Conservation (phyloP, 768 basidiomycete genomes). For the Lenzites betulinus region DNA sequence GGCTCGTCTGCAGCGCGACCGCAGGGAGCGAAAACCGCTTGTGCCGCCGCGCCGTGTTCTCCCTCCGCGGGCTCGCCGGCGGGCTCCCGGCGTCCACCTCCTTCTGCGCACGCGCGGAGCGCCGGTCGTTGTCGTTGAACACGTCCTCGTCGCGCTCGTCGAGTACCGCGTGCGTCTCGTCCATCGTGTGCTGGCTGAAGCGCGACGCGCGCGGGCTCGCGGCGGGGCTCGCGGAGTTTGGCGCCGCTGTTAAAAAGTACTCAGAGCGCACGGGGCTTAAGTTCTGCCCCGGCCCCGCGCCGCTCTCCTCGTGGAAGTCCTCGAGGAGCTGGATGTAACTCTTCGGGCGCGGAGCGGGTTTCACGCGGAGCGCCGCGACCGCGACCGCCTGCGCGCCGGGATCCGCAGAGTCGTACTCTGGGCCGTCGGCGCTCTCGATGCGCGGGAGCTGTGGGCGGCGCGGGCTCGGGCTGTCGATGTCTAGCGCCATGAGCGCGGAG, state of each 20-base stretch:
- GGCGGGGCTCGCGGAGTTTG: background rate
- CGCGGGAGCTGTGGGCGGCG: slow-evolving; percentile 11
- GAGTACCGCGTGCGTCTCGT: slow-evolving; percentile 25
- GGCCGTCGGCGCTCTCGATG: slow-evolving; percentile 15
- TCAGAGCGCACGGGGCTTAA: too few relatives aligned
- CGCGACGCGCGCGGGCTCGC: slow-evolving; percentile 32
- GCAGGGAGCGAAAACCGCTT: slow-evolving; percentile 79
- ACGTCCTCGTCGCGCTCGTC: slow-evolving; percentile 30
- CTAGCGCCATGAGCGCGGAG: slow-evolving; percentile 45
- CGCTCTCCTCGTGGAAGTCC: slow-evolving; percentile 47
- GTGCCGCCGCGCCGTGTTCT: slow-evolving; percentile 61
- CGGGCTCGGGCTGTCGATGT: slow-evolving; percentile 31
- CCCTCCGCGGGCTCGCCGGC: slow-evolving; percentile 35
- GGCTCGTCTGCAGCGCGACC: slow-evolving; percentile 72
- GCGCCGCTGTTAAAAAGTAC: too few relatives aligned
- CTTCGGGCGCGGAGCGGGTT: slow-evolving; percentile 45
- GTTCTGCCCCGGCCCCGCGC: slow-evolving; percentile 4
- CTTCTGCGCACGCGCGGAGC: too few relatives aligned
- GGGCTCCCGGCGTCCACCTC: slow-evolving; percentile 6
- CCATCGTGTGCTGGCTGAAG: slow-evolving; percentile 27
- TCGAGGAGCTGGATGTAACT: slow-evolving; percentile 71
- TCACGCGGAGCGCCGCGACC: slow-evolving; percentile 33
- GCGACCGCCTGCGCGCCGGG: slow-evolving; percentile 15
- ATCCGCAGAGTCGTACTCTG: background rate
- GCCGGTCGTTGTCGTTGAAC: slow-evolving; percentile 15